Conservation (phyloP, 192 early-diverging fungal genomes). For the Coemansia sp. region DNA sequence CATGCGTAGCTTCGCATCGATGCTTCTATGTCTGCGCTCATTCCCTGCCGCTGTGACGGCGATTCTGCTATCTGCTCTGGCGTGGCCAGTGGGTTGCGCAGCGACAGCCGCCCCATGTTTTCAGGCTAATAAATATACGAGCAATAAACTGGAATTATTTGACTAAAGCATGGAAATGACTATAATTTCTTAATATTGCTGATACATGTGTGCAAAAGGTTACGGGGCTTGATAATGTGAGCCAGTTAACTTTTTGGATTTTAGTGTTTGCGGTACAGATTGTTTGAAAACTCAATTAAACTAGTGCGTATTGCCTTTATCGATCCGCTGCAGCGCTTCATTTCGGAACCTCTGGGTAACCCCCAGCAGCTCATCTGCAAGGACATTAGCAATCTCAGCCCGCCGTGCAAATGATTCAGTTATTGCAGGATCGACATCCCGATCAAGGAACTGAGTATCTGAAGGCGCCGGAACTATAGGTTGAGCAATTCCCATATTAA, state of each 20-base stretch:
- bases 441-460: background rate
- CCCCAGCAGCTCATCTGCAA: background rate
- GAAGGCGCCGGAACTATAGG: no score
- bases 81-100: constrained; percentile 77
- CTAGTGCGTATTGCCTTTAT: background rate
- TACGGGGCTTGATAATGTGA: no score
- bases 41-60: constrained; percentile 63
- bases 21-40: constrained; percentile 66
- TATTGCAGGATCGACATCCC: background rate
- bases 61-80: constrained; percentile 67
- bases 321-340: background rate
- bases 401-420: background rate
- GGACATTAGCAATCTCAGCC: background rate
- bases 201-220: no score
- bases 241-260: no score
- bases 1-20: constrained; percentile 75
- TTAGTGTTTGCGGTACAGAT: no score
- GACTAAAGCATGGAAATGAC: no score
- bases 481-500: no score
- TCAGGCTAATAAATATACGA: no score
- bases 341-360: background rate
- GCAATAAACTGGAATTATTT: no score
- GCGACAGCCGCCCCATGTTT: constrained; percentile 60
- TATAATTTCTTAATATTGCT: constrained; percentile 21
- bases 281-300: no score